Evolutionary conservation across 495 filamentous ascomycete species (phyloP), one percentile per base, ranked within the genome.

Genomic region (Massariosphaeria phaeospora): DNA sequence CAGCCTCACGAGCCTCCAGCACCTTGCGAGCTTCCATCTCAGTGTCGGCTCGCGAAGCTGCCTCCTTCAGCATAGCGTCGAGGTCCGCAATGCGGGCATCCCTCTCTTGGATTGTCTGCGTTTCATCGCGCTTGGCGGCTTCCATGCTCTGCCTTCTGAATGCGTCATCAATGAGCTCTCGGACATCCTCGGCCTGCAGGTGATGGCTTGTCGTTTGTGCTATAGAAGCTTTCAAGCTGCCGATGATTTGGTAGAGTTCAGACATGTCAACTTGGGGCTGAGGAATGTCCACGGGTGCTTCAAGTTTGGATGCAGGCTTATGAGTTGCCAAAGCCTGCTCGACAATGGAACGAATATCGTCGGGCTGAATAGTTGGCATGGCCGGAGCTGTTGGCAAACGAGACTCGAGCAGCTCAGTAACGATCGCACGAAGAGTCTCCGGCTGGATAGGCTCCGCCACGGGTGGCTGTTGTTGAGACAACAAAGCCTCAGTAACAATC

Each of bases 271-370:
- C 24, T 34, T 52, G 55, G 13, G 59, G 62, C 26, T 63, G 58
- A 27, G 55, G 47, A 31, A 58, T 55, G 17, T 59, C 60, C 31
- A 53, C 31, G 12, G 50, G 48, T 8, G 60, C 48, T 18, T 63
- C 46, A 11, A 52, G 40, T 25, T 44, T 30, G 9, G 45, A 17
- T 33, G 54, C 45, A 29, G 61, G 46, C 20, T 54, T 58, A 30
- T 55, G 62, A 24, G 57, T 54, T n/a, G 57, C 57, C 15, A 66
- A 20, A 13, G 86, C 88, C 53, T 98, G 90, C 48, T 83, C 68
- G 21, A 97, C 76, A 36, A 84, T 81, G 31, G 75, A 74, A 57
- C 86, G 88, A 59, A 97, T 82, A 71, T 87, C 88, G 56, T 96
- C 89, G 47, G 89, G 67, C 61, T 82, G 50, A 2, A 61, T 31